A percentile compares a stretch with the other conserved stretches of the same genome.
Conservation (phyloP, 805 yeast genomes). For the Saccharomycopsis sp. region DNA sequence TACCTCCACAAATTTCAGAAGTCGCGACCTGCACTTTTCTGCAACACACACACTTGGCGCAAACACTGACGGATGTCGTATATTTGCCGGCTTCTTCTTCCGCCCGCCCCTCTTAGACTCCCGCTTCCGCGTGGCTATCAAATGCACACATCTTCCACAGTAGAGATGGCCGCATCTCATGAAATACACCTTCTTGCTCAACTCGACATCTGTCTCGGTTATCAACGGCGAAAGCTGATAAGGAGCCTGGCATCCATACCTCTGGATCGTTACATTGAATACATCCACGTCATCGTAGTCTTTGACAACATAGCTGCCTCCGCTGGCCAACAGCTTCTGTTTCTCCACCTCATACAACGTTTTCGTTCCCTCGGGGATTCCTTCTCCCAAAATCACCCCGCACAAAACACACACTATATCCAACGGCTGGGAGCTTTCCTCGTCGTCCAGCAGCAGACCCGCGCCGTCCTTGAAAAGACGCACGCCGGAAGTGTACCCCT, state of each 20-base stretch:
- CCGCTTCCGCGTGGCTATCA: conserved; percentile 28
- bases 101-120: not conserved
- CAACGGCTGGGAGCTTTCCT: conserved; percentile 30
- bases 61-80: conserved; percentile 18
- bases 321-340: conserved; percentile 7
- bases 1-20: conserved; percentile 15
- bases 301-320: not conserved
- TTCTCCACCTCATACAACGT: conserved; percentile 26
- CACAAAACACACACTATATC: conserved; percentile 58
- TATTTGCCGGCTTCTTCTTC: conserved; percentile 10
- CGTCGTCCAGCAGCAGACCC: conserved; percentile 21
- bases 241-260: conserved; percentile 45
- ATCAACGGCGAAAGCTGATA: conserved; percentile 49
- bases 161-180: conserved; percentile 77
- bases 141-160: conserved; percentile 78
- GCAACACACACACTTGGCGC: conserved; percentile 20
- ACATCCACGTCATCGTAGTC: conserved; percentile 13
- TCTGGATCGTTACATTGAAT: conserved; percentile 8
- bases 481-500: conserved; percentile 28
- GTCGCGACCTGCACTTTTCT: conserved; percentile 8
- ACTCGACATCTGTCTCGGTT: conserved; percentile 48
- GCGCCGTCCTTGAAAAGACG: conserved; percentile 22
- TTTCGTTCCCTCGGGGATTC: conserved; percentile 50
- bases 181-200: conserved; percentile 60
- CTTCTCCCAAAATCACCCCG: conserved; percentile 66